Conservation (phyloP, 305 asterid genomes). For the Solanum hybrid region DNA sequence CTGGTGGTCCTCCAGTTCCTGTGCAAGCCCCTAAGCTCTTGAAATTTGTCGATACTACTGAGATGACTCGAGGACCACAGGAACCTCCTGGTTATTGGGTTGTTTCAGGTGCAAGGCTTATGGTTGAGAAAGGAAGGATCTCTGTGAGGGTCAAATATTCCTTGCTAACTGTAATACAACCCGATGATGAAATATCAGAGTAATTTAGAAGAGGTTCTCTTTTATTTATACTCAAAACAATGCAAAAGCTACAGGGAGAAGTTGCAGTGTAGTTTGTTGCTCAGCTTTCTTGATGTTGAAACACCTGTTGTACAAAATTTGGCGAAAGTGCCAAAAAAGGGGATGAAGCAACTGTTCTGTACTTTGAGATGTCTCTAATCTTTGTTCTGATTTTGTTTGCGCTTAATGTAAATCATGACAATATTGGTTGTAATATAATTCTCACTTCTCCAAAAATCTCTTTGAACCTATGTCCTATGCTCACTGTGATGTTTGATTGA, state of each 20-base stretch:
- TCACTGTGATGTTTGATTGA: neutral
- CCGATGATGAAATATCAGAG: constrained; percentile 52
- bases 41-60: constrained; percentile 81
- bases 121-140: constrained; percentile 85
- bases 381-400: neutral
- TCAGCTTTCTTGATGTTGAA: neutral
- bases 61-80: constrained; percentile 92
- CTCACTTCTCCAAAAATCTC: neutral
- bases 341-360: constrained; percentile 5
- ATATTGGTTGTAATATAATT: neutral
- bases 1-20: constrained; percentile 91
- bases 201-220: constrained; percentile 18
- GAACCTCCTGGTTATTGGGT: constrained; percentile 98
- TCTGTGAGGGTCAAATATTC: constrained; percentile 79
- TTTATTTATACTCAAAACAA: neutral
- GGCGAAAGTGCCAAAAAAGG: neutral
- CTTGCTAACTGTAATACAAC: constrained; percentile 56
- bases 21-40: constrained; percentile 63
- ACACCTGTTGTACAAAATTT: neutral
- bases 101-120: constrained; percentile 85
- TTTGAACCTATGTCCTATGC: neutral
- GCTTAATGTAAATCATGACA: constrained; percentile 1
- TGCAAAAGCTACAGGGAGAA: constrained; percentile 8
- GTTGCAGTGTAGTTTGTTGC: constrained; percentile 5
- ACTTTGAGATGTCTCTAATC: neutral